Evolutionary conservation across 768 basidiomycete species (phyloP).

Genomic region (Suillus placidus): DNA sequence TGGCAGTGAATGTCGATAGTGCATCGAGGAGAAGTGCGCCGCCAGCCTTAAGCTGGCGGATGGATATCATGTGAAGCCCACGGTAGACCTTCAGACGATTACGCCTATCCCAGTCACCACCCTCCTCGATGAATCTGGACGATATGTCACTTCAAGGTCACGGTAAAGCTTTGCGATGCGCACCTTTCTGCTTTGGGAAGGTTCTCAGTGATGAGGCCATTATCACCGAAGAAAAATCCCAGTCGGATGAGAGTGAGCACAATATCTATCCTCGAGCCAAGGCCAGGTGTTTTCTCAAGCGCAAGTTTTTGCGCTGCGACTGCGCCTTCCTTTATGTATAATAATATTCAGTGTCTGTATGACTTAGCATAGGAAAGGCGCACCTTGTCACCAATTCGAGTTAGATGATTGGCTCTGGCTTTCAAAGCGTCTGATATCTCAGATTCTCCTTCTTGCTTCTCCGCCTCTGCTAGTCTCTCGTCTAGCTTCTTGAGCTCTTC

Average conservation of each 20-base stretch:
- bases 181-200: conserved; percentile 83
- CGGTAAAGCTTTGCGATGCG: conserved; percentile 29
- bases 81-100: conserved; percentile 97
- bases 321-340: conserved; percentile 64
- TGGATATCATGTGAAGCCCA: conserved; percentile 80
- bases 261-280: conserved; percentile 93
- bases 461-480: conserved; percentile 78
- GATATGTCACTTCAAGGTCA: not conserved
- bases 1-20: conserved; percentile 91
- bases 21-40: conserved; percentile 89
- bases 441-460: conserved; percentile 90
- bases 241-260: conserved; percentile 86
- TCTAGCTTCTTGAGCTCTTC: conserved; percentile 76
- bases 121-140: conserved; percentile 83
- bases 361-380: conserved; percentile 4
- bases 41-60: conserved; percentile 88
- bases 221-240: conserved; percentile 88
- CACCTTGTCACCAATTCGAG: conserved; percentile 84
- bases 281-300: conserved; percentile 87
- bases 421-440: conserved; percentile 90
- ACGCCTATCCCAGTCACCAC: conserved; percentile 97
- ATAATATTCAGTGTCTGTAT: not conserved
- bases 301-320: conserved; percentile 82
- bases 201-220: conserved; percentile 66
- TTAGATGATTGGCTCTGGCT: conserved; percentile 82